Percentiles rank a stretch among this genome's conserved stretches.
Conservation (phyloP, 2,329 filamentous ascomycete species). For the Anthostomella pinea region DNA sequence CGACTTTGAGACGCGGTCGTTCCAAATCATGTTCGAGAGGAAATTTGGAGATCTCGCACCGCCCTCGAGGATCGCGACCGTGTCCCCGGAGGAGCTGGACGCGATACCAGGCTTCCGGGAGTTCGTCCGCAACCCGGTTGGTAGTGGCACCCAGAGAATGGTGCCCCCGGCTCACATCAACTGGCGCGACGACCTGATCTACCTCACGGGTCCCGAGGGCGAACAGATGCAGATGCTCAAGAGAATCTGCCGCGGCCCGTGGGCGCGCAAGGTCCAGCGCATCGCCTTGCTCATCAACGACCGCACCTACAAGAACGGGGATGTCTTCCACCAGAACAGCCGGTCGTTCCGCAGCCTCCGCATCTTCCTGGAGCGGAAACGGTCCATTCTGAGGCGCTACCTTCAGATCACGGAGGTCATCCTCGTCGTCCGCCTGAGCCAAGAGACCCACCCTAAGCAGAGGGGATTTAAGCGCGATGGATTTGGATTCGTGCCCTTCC, state of each 20-base stretch:
- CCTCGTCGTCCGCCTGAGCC: conserved; percentile 10
- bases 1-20: conserved; percentile 9
- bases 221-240: conserved; percentile 12
- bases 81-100: conserved; percentile 3
- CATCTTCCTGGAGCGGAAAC: conserved; percentile 11
- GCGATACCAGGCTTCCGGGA: conserved; percentile 7
- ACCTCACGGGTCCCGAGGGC: conserved; percentile 12
- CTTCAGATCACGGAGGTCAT: conserved; percentile 9
- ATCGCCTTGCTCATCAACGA: conserved; percentile 16
- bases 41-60: conserved; percentile 1
- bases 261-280: conserved; percentile 10
- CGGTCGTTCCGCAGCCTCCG: too few species aligned
- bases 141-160: conserved; percentile 3
- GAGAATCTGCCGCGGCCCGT: conserved; percentile 10
- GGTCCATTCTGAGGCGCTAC: conserved; percentile 9
- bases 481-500: conserved; percentile 14
- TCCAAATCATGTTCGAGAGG: conserved; percentile 8
- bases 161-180: conserved; percentile 12
- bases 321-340: too few species aligned
- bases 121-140: conserved; percentile 7
- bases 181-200: conserved; percentile 15
- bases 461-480: conserved; percentile 8
- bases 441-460: not conserved
- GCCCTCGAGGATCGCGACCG: not conserved
- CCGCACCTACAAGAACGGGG: conserved; percentile 8